These are phyloP conservation scores for Cylindrodendrum hubeiense DNA, from an alignment of 2,329 filamentous ascomycete species.

Conservation along the genomic window DNA sequence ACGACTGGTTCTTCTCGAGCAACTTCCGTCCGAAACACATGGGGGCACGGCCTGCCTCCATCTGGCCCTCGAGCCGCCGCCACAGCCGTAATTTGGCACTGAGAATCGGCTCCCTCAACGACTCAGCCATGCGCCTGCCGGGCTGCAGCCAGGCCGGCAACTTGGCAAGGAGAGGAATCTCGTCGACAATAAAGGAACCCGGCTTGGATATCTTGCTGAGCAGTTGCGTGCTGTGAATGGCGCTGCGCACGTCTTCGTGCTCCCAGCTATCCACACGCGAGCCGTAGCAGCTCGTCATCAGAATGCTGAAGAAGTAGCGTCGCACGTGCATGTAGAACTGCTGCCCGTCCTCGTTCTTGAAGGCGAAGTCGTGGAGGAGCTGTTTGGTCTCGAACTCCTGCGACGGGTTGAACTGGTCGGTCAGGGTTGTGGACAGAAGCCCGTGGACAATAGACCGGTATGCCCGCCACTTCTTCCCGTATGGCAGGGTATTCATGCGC, in stretches of 20 bases:
- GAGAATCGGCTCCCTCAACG: too few relatives aligned
- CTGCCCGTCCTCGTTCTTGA: conserved; percentile 4
- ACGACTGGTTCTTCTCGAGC: too few relatives aligned
- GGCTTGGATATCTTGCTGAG: conserved; percentile 11
- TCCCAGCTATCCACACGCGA: conserved; percentile 19
- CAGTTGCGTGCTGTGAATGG: too few relatives aligned
- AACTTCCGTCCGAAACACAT: too few relatives aligned
- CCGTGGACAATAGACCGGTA: conserved; percentile 18
- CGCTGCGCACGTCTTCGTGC: too few relatives aligned
- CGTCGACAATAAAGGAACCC: conserved; percentile 13
- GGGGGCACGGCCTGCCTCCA: conserved; percentile 20
- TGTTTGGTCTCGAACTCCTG: conserved; percentile 29
- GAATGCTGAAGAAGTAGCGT: conserved; percentile 17
- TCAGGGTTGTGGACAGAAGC: conserved; percentile 10
- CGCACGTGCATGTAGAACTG: conserved; percentile 24
- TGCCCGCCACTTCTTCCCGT: conserved; percentile 26
- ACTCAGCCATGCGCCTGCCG: conserved; percentile 11
- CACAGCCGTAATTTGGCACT: too few relatives aligned
- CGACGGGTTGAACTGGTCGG: conserved; percentile 12
- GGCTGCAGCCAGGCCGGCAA: conserved; percentile 16
- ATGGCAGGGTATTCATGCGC: conserved; percentile 12
- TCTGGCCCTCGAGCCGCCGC: too few relatives aligned
- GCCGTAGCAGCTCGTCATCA: conserved; percentile 17
- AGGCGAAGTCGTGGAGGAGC: conserved; percentile 20
- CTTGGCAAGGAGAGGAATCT: conserved; percentile 8